Base-by-base conservation (phyloP, 2,329 filamentous ascomycete genomes). In the Raffaelea albimanens region DNA sequence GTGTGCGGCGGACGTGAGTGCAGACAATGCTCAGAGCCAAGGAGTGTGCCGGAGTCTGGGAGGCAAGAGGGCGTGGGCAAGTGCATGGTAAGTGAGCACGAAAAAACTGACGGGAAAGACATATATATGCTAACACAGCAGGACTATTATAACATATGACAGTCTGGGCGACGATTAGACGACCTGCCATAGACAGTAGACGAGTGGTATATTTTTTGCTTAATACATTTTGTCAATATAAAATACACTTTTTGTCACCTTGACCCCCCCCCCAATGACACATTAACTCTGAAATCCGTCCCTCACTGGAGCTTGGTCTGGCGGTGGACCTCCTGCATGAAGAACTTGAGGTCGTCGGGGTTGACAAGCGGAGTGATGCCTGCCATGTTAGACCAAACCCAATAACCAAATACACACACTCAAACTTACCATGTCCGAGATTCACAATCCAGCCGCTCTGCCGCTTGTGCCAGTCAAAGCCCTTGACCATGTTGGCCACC, bases 371-470 rank as follows among this genome's bases (percentile, higher is more conserved):
- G 93, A 29, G 93, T 98, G 54, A 98, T 89, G 52, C 88, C 87
- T 93, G 49, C 33, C 36, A 45, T 36, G 43, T 43, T 40, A 43
- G 34, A 5, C 16, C 9, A 29, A 51, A 41, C 47, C 18, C 48
- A 8, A n/a, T 44, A 41, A 34, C 22, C n/a, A 22, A 19, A 40
- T 14, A 10, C 3, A 43, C 4, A 42, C 14, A 33, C 7, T 4
- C 3, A 23, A 22, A 39, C 47, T 60, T 76, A 87, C 93, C 93
- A 62, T 98, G 93, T 9, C 93, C 93, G 52, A 98, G 75, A 63
- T 98, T 98, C 43, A 87, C 88, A 57, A 98, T 97, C 91, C 93
- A 98, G 38, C 91, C 87, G 64, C 90, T 82, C 67, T 89, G 91
- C 47, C 84, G 85, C 52, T 82, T 81, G 5, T 69, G 68, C 63